Conservation (phyloP, 768 basidiomycete genomes). For the Pholiota conissans region DNA sequence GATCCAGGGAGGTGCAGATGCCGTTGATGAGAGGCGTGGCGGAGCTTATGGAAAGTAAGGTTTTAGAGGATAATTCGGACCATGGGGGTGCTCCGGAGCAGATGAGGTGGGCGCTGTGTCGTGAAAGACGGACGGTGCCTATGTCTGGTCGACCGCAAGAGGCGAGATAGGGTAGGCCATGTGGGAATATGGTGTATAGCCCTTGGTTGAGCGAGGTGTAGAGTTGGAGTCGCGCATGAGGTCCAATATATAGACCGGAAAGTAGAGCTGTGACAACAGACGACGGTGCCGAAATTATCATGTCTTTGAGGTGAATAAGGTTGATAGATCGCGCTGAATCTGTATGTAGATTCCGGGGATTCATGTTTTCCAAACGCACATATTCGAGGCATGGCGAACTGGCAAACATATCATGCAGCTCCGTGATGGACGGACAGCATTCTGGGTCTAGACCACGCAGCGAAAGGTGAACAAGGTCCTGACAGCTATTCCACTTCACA, state of each 20-base stretch:
- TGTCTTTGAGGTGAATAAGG: conserved; percentile 27
- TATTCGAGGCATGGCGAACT: conserved; percentile 34
- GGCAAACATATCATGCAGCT: conserved; percentile 32
- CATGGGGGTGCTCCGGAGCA: conserved; percentile 15
- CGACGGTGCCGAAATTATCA: conserved; percentile 28
- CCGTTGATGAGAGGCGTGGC: conserved; percentile 18
- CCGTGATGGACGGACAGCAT: conserved; percentile 31
- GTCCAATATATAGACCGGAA: conserved; percentile 19
- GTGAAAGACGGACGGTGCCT: conserved; percentile 21
- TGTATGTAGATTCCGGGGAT: conserved; percentile 17
- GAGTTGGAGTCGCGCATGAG: conserved; percentile 28
- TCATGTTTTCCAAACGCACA: conserved; percentile 31
- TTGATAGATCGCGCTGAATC: conserved; percentile 10
- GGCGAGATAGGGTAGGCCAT: conserved; percentile 16
- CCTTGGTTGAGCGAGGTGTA: conserved; percentile 24
- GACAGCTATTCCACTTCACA: conserved; percentile 33
- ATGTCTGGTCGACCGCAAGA: conserved; percentile 1
- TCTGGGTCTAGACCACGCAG: conserved; percentile 31
- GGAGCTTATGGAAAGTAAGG: conserved; percentile 25
- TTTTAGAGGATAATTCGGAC: conserved; percentile 18
- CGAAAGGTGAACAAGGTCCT: conserved; percentile 31
- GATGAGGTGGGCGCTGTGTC: conserved; percentile 24
- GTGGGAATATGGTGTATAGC: conserved; percentile 29
- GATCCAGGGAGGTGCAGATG: conserved; percentile 18
- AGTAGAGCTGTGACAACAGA: conserved; percentile 27